Evolutionary conservation across 2,329 filamentous ascomycete genomes (phyloP).

Genomic region (Aspergillus candidus): DNA sequence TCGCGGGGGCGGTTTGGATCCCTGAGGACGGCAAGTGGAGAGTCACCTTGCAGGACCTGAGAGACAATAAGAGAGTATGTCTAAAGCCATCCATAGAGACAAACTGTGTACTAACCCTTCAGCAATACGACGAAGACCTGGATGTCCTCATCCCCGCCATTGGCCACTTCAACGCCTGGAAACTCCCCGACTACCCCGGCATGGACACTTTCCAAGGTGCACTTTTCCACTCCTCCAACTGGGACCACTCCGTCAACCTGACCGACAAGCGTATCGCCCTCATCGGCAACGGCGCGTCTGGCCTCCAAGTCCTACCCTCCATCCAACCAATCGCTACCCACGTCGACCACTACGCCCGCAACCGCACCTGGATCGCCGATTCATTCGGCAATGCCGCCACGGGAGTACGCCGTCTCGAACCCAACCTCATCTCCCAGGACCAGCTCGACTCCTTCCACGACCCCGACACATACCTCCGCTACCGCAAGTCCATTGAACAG

Average conservation of each 20-base stretch:
- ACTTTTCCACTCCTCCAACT: slow-evolving; percentile 57
- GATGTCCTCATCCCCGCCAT: slow-evolving; percentile 60
- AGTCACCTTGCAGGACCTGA: slow-evolving; percentile 38
- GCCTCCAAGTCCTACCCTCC: slow-evolving; percentile 47
- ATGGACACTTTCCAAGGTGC: slow-evolving; percentile 50
- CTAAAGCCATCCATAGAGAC: not conserved
- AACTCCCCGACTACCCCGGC: slow-evolving; percentile 56
- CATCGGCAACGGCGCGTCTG: slow-evolving; percentile 59
- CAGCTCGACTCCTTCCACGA: slow-evolving; percentile 54
- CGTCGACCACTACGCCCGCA: slow-evolving; percentile 60
- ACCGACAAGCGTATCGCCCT: slow-evolving; percentile 47
- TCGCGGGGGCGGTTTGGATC: slow-evolving; percentile 54
- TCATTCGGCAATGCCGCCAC: slow-evolving; percentile 49
- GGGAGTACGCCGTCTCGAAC: slow-evolving; percentile 48
- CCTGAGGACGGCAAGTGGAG: slow-evolving; percentile 50
- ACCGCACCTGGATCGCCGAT: slow-evolving; percentile 61
- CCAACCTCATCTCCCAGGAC: slow-evolving; percentile 51
- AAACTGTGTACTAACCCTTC: slow-evolving; percentile 27
- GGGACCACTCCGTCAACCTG: slow-evolving; percentile 50
- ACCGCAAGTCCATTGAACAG: slow-evolving; percentile 52
- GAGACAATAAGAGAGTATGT: slow-evolving; percentile 19
- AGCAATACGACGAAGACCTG: slow-evolving; percentile 43
- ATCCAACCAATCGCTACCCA: slow-evolving; percentile 37
- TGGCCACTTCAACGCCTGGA: slow-evolving; percentile 62
- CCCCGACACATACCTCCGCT: slow-evolving; percentile 55